Conservation (phyloP, 305 asterid species). For the Fraxinus xanthoxyloides region DNA sequence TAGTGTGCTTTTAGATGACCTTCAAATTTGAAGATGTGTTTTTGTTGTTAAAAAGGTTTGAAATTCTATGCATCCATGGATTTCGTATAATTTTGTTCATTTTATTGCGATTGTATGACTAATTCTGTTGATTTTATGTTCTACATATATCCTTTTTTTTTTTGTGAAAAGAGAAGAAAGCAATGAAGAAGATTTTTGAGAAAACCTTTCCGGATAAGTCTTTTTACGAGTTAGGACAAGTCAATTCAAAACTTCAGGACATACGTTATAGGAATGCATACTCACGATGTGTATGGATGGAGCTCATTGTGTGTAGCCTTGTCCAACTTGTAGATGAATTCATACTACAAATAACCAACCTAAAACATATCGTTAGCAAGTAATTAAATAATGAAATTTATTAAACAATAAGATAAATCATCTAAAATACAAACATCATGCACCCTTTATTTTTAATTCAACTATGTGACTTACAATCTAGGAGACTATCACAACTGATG, state of each 20-base stretch:
- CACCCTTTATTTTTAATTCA: not conserved
- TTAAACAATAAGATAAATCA: not conserved
- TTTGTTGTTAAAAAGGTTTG: no score
- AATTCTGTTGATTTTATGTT: no score
- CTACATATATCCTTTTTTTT: no score
- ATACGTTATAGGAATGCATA: conserved; percentile 86
- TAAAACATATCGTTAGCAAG: conserved; percentile 24
- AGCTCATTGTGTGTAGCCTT: conserved; percentile 30
- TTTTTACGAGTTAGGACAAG: not conserved
- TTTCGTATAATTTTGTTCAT: no score
- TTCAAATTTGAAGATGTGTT: no score
- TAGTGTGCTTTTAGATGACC: no score
- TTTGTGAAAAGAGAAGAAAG: conserved; percentile 9
- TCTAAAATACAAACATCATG: not conserved
- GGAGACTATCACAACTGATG: conserved; percentile 49
- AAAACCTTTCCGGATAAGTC: not conserved
- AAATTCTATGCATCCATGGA: no score
- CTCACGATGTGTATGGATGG: conserved; percentile 65
- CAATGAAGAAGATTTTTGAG: conserved; percentile 15
- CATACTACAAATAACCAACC: conserved; percentile 71
- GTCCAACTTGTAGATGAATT: conserved; percentile 83
- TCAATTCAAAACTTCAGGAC: conserved; percentile 24
- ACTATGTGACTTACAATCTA: conserved; percentile 40
- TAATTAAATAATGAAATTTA: conserved; percentile 6
- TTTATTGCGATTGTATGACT: no score